Evolutionary conservation across 192 early-diverging fungal genomes (phyloP).

Genomic region (Geranomyces michiganensis): DNA sequence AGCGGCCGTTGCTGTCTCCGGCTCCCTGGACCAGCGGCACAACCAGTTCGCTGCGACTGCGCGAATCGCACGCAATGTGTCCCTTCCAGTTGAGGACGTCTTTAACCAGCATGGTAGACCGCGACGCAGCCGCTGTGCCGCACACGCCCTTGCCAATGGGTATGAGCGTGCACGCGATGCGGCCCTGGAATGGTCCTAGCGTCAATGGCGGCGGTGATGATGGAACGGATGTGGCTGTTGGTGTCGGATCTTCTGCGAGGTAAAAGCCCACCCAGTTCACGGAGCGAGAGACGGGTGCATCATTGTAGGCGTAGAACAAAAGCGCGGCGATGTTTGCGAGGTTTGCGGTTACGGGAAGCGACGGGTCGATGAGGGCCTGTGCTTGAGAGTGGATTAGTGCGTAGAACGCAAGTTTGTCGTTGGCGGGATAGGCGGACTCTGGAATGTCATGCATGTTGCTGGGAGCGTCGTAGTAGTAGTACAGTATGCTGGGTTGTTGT

Average conservation of each 20-base stretch:
- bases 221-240: conserved; percentile 17
- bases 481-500: no score
- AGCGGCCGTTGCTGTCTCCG: background rate
- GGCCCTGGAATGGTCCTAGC: conserved; percentile 90
- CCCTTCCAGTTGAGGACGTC: conserved; percentile 83
- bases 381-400: conserved; percentile 59
- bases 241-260: conserved; percentile 38
- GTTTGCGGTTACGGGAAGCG: conserved; percentile 73
- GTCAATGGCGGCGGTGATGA: conserved; percentile 28
- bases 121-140: conserved; percentile 72
- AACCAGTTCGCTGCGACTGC: conserved; percentile 83
- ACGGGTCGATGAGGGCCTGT: conserved; percentile 64
- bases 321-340: conserved; percentile 80
- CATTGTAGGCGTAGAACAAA: conserved; percentile 74
- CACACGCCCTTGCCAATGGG: conserved; percentile 85
- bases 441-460: no score
- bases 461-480: no score
- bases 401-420: conserved; percentile 74
- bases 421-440: conserved; percentile 18
- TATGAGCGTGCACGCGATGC: conserved; percentile 85
- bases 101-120: conserved; percentile 62
- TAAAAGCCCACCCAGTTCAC: conserved; percentile 81
- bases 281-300: conserved; percentile 38
- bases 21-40: conserved; percentile 64
- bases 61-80: conserved; percentile 92